Conservation (phyloP, 257 asterid species). For the Solanum pennellii region DNA sequence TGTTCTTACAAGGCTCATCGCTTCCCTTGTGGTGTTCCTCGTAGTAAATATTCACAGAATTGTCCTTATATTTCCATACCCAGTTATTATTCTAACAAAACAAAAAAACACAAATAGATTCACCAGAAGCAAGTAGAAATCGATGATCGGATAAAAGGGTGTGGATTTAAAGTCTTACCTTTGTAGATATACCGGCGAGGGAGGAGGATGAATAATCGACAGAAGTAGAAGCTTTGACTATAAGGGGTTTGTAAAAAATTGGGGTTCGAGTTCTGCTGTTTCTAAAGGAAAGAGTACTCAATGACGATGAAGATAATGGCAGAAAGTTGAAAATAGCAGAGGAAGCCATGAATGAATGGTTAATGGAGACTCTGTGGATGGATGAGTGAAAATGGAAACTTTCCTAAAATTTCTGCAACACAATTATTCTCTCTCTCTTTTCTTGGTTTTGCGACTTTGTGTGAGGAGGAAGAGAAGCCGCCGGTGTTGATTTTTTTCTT, state of each 20-base stretch:
- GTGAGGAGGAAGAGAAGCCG: background rate
- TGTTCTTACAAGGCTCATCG: constrained; percentile 35
- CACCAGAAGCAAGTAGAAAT: background rate
- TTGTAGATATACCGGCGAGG: constrained; percentile 1
- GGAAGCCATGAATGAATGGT: constrained; percentile 30
- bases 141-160: background rate
- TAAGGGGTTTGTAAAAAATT: constrained; percentile 10
- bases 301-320: constrained; percentile 6
- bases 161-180: background rate
- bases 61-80: constrained; percentile 69
- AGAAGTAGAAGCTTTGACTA: constrained; percentile 37
- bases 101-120: background rate
- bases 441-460: background rate
- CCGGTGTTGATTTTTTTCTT: background rate
- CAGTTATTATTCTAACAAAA: constrained; percentile 19
- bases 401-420: background rate
- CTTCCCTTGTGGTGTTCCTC: constrained; percentile 46
- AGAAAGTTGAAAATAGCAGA: constrained; percentile 23
- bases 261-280: constrained; percentile 6
- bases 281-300: constrained; percentile 5
- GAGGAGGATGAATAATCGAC: constrained; percentile 30
- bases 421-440: background rate
- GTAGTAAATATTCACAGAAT: constrained; percentile 50
- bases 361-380: background rate
- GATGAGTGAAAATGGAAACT: background rate